Conservation (phyloP, 2,329 filamentous ascomycete genomes). For the Gyromitra esculenta region DNA sequence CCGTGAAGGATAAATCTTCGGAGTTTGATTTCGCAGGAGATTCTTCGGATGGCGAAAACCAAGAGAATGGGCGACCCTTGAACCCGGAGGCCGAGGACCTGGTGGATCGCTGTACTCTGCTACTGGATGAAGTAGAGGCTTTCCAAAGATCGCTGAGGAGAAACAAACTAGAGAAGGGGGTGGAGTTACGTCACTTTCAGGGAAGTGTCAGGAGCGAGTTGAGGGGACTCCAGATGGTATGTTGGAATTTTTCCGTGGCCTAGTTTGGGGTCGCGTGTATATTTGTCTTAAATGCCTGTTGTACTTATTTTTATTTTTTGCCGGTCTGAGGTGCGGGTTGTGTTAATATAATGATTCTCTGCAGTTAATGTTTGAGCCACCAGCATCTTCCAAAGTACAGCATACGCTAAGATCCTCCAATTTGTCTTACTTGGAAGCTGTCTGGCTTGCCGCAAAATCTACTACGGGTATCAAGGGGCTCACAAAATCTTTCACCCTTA, state of each 20-base stretch:
- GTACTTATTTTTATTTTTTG: slow-evolving; percentile 51
- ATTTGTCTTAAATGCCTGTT: not conserved
- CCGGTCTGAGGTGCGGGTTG: slow-evolving; percentile 41
- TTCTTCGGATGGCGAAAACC: slow-evolving; percentile 22
- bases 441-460: slow-evolving; percentile 71
- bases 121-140: slow-evolving; percentile 56
- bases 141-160: slow-evolving; percentile 55
- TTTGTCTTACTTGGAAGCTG: slow-evolving; percentile 70
- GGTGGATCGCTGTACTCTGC: slow-evolving; percentile 58
- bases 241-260: not conserved
- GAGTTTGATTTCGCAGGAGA: slow-evolving; percentile 21
- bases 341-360: slow-evolving; percentile 50
- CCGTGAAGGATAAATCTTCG: not conserved
- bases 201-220: slow-evolving; percentile 64
- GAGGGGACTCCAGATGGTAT: slow-evolving; percentile 41
- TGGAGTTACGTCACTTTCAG: slow-evolving; percentile 66
- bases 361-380: slow-evolving; percentile 51
- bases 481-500: slow-evolving; percentile 54
- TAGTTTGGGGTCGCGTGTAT: not conserved
- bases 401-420: slow-evolving; percentile 73
- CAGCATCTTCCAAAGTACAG: slow-evolving; percentile 59
- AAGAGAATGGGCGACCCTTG: slow-evolving; percentile 28
- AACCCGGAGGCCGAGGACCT: slow-evolving; percentile 58
- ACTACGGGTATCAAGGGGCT: slow-evolving; percentile 69
- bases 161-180: slow-evolving; percentile 60